Evolutionary conservation across 1,284 basidiomycete species (phyloP).

Genomic region (Cutaneotrichosporon mucoides): DNA sequence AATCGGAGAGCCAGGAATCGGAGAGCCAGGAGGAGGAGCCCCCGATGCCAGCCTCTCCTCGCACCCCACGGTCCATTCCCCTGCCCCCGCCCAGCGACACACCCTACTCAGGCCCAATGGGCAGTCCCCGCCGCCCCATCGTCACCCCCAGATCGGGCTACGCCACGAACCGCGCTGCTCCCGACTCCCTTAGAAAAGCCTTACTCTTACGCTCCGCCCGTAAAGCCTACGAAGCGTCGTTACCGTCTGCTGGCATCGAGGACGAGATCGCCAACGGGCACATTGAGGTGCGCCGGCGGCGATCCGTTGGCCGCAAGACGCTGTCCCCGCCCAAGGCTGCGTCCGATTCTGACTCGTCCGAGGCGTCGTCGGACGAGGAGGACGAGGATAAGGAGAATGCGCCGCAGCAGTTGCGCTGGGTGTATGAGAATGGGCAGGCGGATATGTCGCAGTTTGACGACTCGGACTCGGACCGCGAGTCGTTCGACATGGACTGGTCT

Average conservation of each 20-base stretch:
- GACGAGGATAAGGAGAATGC: constrained; percentile 20
- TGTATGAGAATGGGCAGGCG: constrained; percentile 30
- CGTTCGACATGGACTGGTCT: constrained; percentile 33
- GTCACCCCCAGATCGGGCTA: neutral
- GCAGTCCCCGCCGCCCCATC: neutral
- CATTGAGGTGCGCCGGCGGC: constrained; percentile 30
- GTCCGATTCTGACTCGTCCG: constrained; percentile 13
- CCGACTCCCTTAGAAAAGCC: constrained; percentile 37
- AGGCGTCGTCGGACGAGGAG: constrained; percentile 6
- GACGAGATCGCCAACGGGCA: constrained; percentile 33
- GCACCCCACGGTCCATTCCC: neutral
- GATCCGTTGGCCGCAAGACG: constrained; percentile 29
- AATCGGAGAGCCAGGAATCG: neutral
- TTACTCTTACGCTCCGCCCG: constrained; percentile 42
- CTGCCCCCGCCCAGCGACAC: neutral
- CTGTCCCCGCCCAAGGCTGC: constrained; percentile 9
- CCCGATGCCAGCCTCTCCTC: neutral
- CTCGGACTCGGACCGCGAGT: constrained; percentile 26
- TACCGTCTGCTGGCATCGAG: constrained; percentile 26
- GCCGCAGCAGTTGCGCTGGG: constrained; percentile 22
- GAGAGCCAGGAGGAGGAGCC: neutral
- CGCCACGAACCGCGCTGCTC: neutral
- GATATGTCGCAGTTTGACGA: constrained; percentile 14
- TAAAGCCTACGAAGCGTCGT: constrained; percentile 39
- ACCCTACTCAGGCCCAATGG: neutral